A percentile compares a stretch with the other conserved stretches of the same genome.
These are phyloP conservation scores for Diplotaxis tenuifolia DNA, from an alignment of 345 rosid genomes.

Conservation along the genomic window DNA sequence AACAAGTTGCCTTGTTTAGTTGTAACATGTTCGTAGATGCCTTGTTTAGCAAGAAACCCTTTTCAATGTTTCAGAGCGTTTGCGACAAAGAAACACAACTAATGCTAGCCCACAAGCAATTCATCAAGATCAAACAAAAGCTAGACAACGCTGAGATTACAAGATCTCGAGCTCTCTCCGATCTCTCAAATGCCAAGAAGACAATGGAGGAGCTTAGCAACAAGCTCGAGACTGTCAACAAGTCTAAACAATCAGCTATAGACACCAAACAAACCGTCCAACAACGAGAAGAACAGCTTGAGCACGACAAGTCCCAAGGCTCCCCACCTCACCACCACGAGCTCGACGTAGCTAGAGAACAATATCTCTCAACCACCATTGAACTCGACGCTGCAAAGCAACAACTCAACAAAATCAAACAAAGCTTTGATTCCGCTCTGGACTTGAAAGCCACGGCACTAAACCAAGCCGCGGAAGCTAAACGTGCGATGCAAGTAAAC, in stretches of 20 bases:
- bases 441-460: constrained; percentile 58
- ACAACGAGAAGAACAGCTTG: constrained; percentile 55
- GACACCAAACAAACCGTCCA: constrained; percentile 50
- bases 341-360: constrained; percentile 55
- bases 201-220: constrained; percentile 44
- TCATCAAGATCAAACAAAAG: constrained; percentile 43
- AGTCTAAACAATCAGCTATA: constrained; percentile 46
- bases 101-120: constrained; percentile 47
- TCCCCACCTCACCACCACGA: constrained; percentile 46
- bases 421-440: constrained; percentile 68
- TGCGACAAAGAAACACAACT: constrained; percentile 64
- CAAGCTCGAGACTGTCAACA: constrained; percentile 40
- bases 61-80: constrained; percentile 40
- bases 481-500: constrained; percentile 43
- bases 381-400: constrained; percentile 68
- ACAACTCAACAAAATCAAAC: constrained; percentile 61
- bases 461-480: constrained; percentile 72
- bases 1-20: no score
- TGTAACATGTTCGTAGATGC: not conserved
- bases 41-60: not conserved
- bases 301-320: constrained; percentile 48
- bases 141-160: constrained; percentile 46
- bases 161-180: constrained; percentile 44
- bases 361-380: constrained; percentile 45
- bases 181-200: constrained; percentile 53